A percentile compares a stretch with the other conserved stretches of the same genome.
These are phyloP conservation scores for Skeletonema tropicum DNA, from an alignment of 108 stramenopile genomes.

Conservation along the genomic window DNA sequence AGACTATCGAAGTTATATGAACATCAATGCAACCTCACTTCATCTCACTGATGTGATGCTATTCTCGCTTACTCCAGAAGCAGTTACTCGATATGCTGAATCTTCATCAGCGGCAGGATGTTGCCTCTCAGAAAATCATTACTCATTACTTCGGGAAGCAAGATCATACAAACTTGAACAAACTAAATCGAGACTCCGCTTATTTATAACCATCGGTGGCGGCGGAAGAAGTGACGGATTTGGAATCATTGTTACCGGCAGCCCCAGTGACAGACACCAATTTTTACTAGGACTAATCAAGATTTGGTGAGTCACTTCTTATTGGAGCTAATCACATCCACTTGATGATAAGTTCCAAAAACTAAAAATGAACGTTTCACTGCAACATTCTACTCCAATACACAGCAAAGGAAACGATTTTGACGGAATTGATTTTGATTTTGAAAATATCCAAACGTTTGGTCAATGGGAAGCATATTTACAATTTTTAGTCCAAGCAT, in stretches of 20 bases:
- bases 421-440: slow-evolving; percentile 63
- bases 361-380: not conserved
- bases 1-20: slow-evolving; percentile 67
- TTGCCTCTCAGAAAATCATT: slow-evolving; percentile 64
- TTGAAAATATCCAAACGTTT: slow-evolving; percentile 36
- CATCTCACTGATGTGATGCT: slow-evolving; percentile 71
- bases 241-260: slow-evolving; percentile 27
- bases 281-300: slow-evolving; percentile 24
- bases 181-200: slow-evolving; percentile 14
- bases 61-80: slow-evolving; percentile 61
- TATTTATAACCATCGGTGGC: slow-evolving; percentile 40
- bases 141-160: slow-evolving; percentile 48
- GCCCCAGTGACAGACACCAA: slow-evolving; percentile 5
- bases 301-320: slow-evolving; percentile 33
- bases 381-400: not conserved
- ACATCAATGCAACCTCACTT: slow-evolving; percentile 50
- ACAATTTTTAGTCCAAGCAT: slow-evolving; percentile 29
- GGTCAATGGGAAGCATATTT: slow-evolving; percentile 49
- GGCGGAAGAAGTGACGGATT: slow-evolving; percentile 38
- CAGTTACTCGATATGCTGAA: not conserved
- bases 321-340: not conserved
- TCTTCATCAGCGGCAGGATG: slow-evolving; percentile 30
- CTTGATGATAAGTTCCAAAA: not conserved
- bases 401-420: slow-evolving; percentile 33
- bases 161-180: slow-evolving; percentile 43